These are phyloP conservation scores for Desmodesmus armatus DNA, from an alignment of 139 green algal species.

Conservation along the genomic window DNA sequence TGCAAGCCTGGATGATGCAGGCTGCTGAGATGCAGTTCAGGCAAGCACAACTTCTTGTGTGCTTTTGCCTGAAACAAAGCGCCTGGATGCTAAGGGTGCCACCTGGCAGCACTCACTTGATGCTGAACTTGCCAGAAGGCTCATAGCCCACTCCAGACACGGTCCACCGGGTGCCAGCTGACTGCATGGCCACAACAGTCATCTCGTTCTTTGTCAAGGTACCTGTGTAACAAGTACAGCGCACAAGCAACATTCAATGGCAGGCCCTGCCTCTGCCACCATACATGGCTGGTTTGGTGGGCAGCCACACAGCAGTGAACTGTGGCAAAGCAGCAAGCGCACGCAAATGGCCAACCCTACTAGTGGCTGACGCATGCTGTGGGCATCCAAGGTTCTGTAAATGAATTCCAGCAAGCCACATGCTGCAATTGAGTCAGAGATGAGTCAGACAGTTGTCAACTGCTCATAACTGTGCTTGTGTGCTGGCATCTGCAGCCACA, in stretches of 20 bases:
- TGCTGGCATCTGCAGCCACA: too few relatives aligned
- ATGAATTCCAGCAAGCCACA: not conserved
- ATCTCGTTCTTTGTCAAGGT: constrained; percentile 89
- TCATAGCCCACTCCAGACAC: constrained; percentile 59
- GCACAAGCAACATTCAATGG: not conserved
- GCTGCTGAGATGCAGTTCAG: not conserved
- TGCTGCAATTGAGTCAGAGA: too few relatives aligned
- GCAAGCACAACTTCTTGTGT: not conserved
- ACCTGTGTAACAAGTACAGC: too few relatives aligned
- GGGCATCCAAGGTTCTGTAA: too few relatives aligned
- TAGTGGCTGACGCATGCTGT: too few relatives aligned
- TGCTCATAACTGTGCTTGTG: too few relatives aligned
- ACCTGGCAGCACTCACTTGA: not conserved
- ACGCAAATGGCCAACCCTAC: too few relatives aligned
- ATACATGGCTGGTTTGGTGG: not conserved
- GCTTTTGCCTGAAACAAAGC: not conserved
- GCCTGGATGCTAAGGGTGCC: not conserved
- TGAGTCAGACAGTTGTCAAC: not conserved
- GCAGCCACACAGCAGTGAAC: not conserved
- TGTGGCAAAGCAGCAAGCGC: too few relatives aligned
- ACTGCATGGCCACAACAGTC: constrained; percentile 56
- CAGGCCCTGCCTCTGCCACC: not conserved
- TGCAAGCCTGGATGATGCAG: too few relatives aligned
- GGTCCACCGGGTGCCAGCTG: constrained; percentile 30
- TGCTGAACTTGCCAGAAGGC: constrained; percentile 45